A percentile compares a stretch with the other conserved stretches of the same genome.
These are phyloP conservation scores for Emergomyces pasteurianus DNA, from an alignment of 2,329 filamentous ascomycete genomes.

Conservation along the genomic window DNA sequence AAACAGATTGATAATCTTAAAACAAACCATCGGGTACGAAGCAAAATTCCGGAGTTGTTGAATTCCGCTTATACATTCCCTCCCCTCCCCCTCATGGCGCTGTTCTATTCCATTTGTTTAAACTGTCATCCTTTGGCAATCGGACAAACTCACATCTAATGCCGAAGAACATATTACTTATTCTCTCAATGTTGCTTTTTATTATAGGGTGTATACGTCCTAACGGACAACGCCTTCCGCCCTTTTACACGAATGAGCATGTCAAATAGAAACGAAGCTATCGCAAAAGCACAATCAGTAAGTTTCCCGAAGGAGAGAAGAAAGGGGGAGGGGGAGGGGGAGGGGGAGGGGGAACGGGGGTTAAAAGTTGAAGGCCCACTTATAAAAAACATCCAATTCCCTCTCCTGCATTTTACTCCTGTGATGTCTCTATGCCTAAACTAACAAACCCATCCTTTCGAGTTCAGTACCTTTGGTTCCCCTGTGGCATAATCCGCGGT, in stretches of 20 bases:
- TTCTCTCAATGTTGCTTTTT: background rate
- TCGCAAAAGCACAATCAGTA: constrained; percentile 68
- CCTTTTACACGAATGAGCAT: constrained; percentile 85
- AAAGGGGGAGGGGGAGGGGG: too few species aligned
- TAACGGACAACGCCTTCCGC: constrained; percentile 86
- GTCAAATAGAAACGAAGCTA: constrained; percentile 59
- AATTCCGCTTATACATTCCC: background rate
- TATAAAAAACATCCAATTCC: background rate
- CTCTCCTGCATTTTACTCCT: background rate
- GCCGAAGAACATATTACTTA: background rate
- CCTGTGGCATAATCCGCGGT: constrained; percentile 82
- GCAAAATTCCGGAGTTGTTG: background rate
- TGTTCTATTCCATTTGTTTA: background rate
- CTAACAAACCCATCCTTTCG: background rate
- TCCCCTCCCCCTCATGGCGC: background rate
- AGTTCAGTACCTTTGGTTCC: constrained; percentile 82
- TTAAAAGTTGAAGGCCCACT: too few species aligned
- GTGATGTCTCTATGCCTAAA: background rate
- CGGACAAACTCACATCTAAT: background rate
- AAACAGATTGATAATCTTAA: constrained; percentile 99
- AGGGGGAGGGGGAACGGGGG: too few species aligned
- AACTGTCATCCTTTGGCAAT: background rate
- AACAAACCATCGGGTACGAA: constrained; percentile 75
- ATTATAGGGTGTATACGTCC: constrained; percentile 76
- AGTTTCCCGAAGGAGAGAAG: constrained; percentile 16